A percentile compares a stretch with the other conserved stretches of the same genome.
Conservation (phyloP, 768 basidiomycete genomes). For the Mycena galericulata region DNA sequence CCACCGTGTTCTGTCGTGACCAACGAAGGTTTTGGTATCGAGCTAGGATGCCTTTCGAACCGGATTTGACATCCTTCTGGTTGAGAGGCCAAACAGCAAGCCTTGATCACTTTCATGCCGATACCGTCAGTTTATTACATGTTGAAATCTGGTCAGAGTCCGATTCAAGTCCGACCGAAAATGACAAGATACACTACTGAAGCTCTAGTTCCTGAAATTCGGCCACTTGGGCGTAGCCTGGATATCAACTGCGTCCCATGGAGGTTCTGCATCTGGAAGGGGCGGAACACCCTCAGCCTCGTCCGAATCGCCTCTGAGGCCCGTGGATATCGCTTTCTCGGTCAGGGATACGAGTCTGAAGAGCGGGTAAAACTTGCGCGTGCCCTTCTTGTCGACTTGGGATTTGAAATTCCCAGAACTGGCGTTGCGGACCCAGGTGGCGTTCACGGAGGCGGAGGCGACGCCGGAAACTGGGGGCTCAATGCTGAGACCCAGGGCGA, state of each 20-base stretch:
- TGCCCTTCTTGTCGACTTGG: constrained; percentile 36
- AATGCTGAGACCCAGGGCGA: constrained; percentile 43
- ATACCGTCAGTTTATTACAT: too few species aligned
- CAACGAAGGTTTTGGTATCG: too few species aligned
- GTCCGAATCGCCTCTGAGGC: constrained; percentile 12
- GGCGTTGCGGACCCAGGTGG: constrained; percentile 39
- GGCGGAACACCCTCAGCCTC: background rate
- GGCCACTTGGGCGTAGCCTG: background rate
- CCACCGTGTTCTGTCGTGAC: too few species aligned
- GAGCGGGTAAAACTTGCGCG: constrained; percentile 42
- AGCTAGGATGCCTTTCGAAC: too few species aligned
- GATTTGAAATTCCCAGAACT: constrained; percentile 43
- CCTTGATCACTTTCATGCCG: constrained; percentile 21
- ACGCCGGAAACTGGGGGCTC: constrained; percentile 34
- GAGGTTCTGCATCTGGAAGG: constrained; percentile 18
- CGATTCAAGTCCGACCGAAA: too few species aligned
- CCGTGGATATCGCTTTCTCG: constrained; percentile 33
- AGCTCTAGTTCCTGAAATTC: constrained; percentile 2
- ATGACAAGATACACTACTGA: too few species aligned
- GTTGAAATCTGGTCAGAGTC: too few species aligned
- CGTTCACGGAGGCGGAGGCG: constrained; percentile 27
- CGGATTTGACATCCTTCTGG: background rate
- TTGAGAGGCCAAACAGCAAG: background rate
- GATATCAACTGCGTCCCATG: background rate
- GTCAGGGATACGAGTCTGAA: constrained; percentile 45